A percentile compares a stretch with the other conserved stretches of the same genome.
phyloP scores from a whole-genome alignment of 78 protist genomes.

The Dictyostelium citrinum region DNA sequence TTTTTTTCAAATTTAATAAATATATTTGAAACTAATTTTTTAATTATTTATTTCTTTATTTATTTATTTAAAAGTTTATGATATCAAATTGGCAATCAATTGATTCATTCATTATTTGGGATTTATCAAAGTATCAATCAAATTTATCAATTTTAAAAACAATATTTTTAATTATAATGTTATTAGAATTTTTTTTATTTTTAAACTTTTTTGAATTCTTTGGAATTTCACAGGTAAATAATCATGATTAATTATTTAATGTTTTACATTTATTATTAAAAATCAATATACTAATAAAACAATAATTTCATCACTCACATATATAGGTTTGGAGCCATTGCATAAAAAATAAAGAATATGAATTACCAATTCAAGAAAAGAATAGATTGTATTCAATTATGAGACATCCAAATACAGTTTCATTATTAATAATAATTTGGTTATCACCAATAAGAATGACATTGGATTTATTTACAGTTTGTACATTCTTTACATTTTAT shows the following conservation, averaged over 20 bases:
- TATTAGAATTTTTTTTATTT: neutral
- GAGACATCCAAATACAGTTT: conserved; percentile 14
- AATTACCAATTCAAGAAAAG: neutral
- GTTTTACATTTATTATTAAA: too few relatives aligned
- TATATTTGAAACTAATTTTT: too few relatives aligned
- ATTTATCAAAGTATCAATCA: neutral
- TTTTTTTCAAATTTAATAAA: too few relatives aligned
- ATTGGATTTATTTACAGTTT: neutral
- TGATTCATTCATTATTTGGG: neutral
- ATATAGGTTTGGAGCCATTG: neutral
- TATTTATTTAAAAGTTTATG: neutral
- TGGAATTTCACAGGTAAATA: neutral
- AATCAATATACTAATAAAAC: neutral
- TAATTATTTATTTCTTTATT: neutral
- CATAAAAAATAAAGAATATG: neutral
- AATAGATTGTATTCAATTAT: neutral
- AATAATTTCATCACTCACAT: too few relatives aligned
- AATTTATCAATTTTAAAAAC: neutral
- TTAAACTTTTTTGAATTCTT: conserved; percentile 9
- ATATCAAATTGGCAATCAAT: neutral
- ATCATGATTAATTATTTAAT: neutral
- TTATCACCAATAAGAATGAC: neutral
- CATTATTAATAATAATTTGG: neutral
- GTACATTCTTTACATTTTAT: neutral
- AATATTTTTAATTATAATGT: neutral